Percentiles rank a stretch among this genome's conserved stretches.
phyloP scores from a whole-genome alignment of 2,329 filamentous ascomycete genomes.

The Aspergillus uvarum region DNA sequence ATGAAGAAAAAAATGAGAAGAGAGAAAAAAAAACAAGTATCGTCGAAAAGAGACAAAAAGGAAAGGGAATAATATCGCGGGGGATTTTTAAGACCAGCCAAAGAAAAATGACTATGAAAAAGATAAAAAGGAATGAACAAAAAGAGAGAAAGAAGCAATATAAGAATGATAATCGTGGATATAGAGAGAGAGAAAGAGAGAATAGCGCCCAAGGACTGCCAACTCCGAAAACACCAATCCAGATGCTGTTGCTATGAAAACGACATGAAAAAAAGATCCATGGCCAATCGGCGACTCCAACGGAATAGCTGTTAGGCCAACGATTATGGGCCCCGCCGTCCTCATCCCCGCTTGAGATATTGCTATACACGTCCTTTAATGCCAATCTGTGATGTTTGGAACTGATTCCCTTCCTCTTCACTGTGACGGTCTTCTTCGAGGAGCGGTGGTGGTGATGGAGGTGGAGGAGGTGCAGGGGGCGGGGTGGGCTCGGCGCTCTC shows the following conservation, averaged over 20 bases:
- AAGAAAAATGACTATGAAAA: conserved; percentile 2
- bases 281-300: neutral
- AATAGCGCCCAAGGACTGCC: neutral
- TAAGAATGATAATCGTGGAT: neutral
- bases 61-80: neutral
- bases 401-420: conserved; percentile 9
- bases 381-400: conserved; percentile 22
- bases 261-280: conserved; percentile 1
- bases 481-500: conserved; percentile 19
- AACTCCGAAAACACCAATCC: conserved; percentile 12
- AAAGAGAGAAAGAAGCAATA: neutral
- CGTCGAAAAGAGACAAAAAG: neutral
- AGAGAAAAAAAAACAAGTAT: too few species aligned
- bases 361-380: conserved; percentile 27
- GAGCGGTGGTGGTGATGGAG: conserved; percentile 36
- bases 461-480: conserved; percentile 26
- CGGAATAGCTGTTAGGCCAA: neutral
- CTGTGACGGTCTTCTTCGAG: conserved; percentile 21
- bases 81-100: neutral
- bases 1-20: too few species aligned
- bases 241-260: conserved; percentile 12
- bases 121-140: neutral
- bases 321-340: neutral
- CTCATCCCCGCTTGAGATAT: neutral
- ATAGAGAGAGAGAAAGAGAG: conserved; percentile 1